These are phyloP conservation scores for Botryotinia narcissicola DNA, from an alignment of 2,329 filamentous ascomycete genomes.

Conservation along the genomic window DNA sequence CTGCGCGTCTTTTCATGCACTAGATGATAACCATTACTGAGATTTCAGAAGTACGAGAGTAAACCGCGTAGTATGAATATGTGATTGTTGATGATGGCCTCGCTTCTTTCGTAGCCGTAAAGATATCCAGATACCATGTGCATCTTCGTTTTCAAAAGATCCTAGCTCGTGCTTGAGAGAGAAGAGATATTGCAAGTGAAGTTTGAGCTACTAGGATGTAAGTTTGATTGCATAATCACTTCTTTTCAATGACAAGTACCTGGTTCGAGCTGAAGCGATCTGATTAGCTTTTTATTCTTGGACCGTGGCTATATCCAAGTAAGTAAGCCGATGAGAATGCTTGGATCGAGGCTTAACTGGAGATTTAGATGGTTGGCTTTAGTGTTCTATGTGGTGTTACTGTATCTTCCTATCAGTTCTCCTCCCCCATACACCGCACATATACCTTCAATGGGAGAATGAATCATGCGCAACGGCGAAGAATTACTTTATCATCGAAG, in stretches of 20 bases:
- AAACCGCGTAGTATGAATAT: too few relatives aligned
- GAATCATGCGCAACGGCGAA: background rate
- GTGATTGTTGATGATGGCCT: too few relatives aligned
- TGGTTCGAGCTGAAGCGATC: background rate
- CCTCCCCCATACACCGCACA: background rate
- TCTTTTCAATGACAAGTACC: background rate
- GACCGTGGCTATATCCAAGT: background rate
- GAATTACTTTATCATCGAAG: background rate
- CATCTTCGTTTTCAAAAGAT: too few relatives aligned
- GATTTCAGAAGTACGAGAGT: background rate
- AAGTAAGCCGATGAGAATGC: background rate
- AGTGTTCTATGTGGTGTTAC: background rate
- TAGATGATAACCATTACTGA: background rate
- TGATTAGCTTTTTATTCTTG: background rate
- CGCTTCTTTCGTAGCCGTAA: too few relatives aligned
- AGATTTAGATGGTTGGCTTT: background rate
- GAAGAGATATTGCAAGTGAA: background rate
- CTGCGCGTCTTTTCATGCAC: background rate
- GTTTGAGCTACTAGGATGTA: background rate
- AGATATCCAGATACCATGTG: too few relatives aligned
- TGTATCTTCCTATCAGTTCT: background rate
- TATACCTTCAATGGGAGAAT: background rate
- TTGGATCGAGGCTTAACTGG: background rate
- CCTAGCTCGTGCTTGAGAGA: background rate
- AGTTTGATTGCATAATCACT: background rate